Percentiles rank a stretch among this genome's conserved stretches.
Evolutionary conservation across 2,329 filamentous ascomycete genomes (phyloP).

Genomic region (Trichoderma semiorbis): DNA sequence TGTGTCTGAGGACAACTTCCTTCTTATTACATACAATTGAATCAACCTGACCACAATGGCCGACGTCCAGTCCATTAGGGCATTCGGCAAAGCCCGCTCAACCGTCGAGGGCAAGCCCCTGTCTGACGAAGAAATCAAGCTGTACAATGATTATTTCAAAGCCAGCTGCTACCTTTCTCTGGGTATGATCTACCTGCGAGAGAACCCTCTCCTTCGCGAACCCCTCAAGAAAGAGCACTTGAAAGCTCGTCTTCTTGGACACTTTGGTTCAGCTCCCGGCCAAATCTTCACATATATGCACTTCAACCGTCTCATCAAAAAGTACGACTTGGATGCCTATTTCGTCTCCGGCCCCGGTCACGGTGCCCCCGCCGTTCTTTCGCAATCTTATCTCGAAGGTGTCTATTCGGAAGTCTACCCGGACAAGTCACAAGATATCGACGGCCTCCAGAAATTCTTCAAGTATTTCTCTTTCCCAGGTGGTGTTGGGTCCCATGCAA

Average conservation of each 20-base stretch:
- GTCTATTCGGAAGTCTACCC: constrained; percentile 76
- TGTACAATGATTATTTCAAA: constrained; percentile 70
- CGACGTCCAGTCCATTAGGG: constrained; percentile 55
- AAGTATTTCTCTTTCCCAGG: constrained; percentile 81
- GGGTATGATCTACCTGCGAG: constrained; percentile 75
- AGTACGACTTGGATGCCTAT: constrained; percentile 68
- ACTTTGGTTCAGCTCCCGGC: constrained; percentile 77
- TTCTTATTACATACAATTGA: not conserved
- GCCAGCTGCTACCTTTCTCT: constrained; percentile 72
- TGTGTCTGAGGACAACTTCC: not conserved
- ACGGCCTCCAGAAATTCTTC: constrained; percentile 73
- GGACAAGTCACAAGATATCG: constrained; percentile 63
- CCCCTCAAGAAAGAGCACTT: constrained; percentile 67
- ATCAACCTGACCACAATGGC: constrained; percentile 30
- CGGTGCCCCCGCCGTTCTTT: constrained; percentile 71
- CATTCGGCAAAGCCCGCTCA: constrained; percentile 63
- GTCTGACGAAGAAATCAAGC: constrained; percentile 61
- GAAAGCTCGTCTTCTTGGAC: constrained; percentile 70
- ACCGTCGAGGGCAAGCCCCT: constrained; percentile 62
- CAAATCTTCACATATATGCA: constrained; percentile 81
- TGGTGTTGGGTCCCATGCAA: constrained; percentile 73
- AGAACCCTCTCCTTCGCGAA: constrained; percentile 69
- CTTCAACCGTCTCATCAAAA: constrained; percentile 78
- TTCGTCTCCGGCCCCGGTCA: constrained; percentile 77
- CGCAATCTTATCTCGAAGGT: constrained; percentile 74